phyloP scores from a whole-genome alignment of 1,284 basidiomycete species.

The Sporisorium scitamineum region DNA sequence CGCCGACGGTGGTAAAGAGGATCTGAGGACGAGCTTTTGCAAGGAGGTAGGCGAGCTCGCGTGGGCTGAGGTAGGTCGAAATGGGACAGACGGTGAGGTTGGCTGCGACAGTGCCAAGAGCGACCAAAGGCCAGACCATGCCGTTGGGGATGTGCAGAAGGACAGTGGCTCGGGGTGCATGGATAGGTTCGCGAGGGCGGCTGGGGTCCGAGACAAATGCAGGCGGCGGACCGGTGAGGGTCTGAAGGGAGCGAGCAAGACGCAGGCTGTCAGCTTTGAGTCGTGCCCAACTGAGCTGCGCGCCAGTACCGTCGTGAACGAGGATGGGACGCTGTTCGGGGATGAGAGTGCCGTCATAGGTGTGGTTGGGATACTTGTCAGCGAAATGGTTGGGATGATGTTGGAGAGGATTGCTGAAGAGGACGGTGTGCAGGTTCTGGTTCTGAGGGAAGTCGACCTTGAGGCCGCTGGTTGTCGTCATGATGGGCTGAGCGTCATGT shows the following conservation, averaged over 20 bases:
- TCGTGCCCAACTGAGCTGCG: constrained; percentile 45
- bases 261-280: constrained; percentile 49
- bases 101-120: constrained; percentile 64
- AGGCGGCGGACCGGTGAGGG: constrained; percentile 31
- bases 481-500: background rate
- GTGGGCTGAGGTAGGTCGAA: constrained; percentile 68
- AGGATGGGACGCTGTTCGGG: constrained; percentile 48
- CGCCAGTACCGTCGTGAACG: constrained; percentile 51
- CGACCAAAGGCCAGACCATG: constrained; percentile 66
- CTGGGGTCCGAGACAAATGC: constrained; percentile 23
- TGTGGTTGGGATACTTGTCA: constrained; percentile 37
- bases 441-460: constrained; percentile 32
- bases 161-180: constrained; percentile 61
- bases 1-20: constrained; percentile 65
- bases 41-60: constrained; percentile 70
- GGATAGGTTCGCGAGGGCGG: constrained; percentile 40
- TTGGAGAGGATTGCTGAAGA: constrained; percentile 55
- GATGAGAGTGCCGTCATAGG: constrained; percentile 41
- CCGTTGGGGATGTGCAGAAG: constrained; percentile 70
- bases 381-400: constrained; percentile 41
- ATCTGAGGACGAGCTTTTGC: constrained; percentile 66
- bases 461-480: constrained; percentile 32
- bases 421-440: constrained; percentile 46
- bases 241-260: constrained; percentile 46
- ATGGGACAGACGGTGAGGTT: constrained; percentile 66